These are phyloP conservation scores for Glaciozyma antarctica DNA, from an alignment of 768 basidiomycete genomes.

Conservation along the genomic window DNA sequence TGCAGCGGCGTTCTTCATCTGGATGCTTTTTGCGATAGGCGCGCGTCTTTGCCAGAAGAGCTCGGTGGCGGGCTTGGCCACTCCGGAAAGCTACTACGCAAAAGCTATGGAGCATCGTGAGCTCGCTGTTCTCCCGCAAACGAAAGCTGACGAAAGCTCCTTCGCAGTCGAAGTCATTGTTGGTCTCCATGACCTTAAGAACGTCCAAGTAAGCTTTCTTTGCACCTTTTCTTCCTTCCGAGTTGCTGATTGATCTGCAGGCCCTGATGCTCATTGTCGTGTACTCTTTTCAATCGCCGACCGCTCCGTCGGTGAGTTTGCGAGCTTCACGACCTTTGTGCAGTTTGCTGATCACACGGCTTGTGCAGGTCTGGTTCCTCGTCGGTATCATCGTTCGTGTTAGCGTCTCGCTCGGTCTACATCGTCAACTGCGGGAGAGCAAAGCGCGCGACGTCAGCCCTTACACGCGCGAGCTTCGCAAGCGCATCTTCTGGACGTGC, in stretches of 20 bases:
- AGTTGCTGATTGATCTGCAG: no score
- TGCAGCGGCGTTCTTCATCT: constrained; percentile 21
- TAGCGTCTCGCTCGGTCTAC: constrained; percentile 34
- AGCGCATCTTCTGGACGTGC: constrained; percentile 36
- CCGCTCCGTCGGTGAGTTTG: constrained; percentile 6
- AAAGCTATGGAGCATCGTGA: constrained; percentile 31
- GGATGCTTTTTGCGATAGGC: constrained; percentile 22
- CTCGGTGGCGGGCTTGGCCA: constrained; percentile 24
- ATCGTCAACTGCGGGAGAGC: constrained; percentile 14
- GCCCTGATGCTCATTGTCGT: constrained; percentile 13
- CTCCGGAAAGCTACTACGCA: constrained; percentile 35
- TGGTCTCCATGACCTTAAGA: constrained; percentile 35
- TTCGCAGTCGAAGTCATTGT: constrained; percentile 33
- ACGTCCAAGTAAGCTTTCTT: constrained; percentile 33
- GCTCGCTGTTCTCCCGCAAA: neutral
- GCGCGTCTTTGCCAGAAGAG: constrained; percentile 28
- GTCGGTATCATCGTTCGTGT: constrained; percentile 34
- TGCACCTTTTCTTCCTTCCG: constrained; percentile 13
- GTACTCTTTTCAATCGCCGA: neutral
- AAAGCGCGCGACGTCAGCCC: constrained; percentile 9
- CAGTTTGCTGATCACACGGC: neutral
- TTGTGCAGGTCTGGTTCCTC: constrained; percentile 33
- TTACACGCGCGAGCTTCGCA: constrained; percentile 28
- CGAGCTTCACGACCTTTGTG: neutral
- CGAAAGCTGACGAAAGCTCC: constrained; percentile 23